Conservation (phyloP, 1,284 basidiomycete species). For the Malassezia globosa region DNA sequence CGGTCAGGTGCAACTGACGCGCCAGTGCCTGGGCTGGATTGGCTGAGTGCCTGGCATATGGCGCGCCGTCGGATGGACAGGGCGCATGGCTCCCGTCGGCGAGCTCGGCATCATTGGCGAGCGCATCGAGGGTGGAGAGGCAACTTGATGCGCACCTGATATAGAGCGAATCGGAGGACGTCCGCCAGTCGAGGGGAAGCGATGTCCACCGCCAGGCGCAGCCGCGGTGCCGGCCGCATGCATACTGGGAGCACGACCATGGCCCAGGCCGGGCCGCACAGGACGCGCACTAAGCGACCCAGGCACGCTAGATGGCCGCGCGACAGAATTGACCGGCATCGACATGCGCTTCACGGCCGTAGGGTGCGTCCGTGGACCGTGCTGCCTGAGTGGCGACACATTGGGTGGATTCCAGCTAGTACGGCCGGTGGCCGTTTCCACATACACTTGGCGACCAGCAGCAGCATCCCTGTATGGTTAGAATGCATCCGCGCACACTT, state of each 20-base stretch:
- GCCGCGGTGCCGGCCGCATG: constrained; percentile 1
- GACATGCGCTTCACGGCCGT: constrained; percentile 40
- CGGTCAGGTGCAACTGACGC: too few relatives aligned
- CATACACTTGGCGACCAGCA: constrained; percentile 72
- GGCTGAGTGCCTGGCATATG: background rate
- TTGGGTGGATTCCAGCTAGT: constrained; percentile 47
- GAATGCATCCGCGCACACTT: background rate
- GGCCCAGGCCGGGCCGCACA: background rate
- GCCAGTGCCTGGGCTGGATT: background rate
- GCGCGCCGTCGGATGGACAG: background rate
- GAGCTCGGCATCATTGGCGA: background rate
- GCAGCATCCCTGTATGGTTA: constrained; percentile 58
- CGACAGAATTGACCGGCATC: constrained; percentile 26
- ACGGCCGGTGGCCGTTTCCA: constrained; percentile 49
- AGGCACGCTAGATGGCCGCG: background rate
- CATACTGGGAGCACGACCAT: constrained; percentile 4
- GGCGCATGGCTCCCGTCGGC: background rate
- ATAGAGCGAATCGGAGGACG: background rate
- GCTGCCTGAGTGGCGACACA: constrained; percentile 16
- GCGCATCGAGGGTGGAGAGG: background rate
- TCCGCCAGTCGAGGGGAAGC: background rate
- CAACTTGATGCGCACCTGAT: background rate
- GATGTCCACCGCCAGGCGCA: constrained; percentile 1
- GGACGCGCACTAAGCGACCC: background rate
- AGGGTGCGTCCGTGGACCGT: constrained; percentile 37